These are phyloP conservation scores for Nyctanthes arbortristis DNA, from an alignment of 257 asterid species.

Conservation along the genomic window DNA sequence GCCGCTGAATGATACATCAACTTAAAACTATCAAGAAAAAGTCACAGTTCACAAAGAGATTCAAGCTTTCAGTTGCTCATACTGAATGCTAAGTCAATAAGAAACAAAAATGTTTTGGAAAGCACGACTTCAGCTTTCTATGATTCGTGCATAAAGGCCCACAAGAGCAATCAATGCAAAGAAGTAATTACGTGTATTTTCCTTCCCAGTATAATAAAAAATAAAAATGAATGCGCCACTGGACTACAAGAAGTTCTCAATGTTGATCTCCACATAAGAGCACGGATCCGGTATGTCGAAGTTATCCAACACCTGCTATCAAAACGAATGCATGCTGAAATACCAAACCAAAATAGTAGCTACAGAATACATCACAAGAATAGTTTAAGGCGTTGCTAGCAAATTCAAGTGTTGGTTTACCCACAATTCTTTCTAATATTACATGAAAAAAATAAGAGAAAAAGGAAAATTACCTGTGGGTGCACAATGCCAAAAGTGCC, in stretches of 20 bases:
- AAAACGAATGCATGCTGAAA: conserved; percentile 19
- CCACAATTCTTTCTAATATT: background rate
- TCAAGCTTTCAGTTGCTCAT: too few species aligned
- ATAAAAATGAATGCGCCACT: background rate
- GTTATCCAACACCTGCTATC: conserved; percentile 70
- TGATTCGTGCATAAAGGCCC: too few species aligned
- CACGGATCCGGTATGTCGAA: conserved; percentile 89
- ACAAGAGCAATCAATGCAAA: too few species aligned
- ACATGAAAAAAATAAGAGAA: background rate
- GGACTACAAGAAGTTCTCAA: conserved; percentile 51
- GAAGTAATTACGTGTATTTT: too few species aligned
- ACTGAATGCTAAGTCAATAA: too few species aligned
- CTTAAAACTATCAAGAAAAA: too few species aligned
- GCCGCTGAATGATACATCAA: too few species aligned
- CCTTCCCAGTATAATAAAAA: too few species aligned
- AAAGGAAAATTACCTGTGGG: too few species aligned
- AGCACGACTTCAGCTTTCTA: too few species aligned
- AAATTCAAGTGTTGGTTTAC: background rate
- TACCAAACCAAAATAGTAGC: background rate
- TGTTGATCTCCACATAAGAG: conserved; percentile 71
- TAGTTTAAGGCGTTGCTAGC: background rate
- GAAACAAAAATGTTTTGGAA: too few species aligned
- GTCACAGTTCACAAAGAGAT: too few species aligned
- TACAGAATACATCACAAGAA: background rate
- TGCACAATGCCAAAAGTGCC: conserved; percentile 87